Evolutionary conservation across 2,329 filamentous ascomycete species (phyloP).

Genomic region (Didymella pomorum): DNA sequence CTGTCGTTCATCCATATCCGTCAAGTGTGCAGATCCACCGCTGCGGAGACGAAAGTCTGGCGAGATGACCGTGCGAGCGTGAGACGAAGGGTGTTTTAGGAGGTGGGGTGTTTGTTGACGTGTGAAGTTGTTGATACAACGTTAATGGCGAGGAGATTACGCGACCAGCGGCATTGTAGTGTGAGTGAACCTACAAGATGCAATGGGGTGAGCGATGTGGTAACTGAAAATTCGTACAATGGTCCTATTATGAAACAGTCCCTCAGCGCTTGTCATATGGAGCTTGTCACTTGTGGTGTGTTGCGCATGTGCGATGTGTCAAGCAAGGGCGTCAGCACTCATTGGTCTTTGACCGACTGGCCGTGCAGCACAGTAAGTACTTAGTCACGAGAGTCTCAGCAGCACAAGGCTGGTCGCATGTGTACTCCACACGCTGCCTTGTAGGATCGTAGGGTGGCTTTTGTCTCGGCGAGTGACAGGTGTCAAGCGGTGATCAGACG

Average conservation of each 20-base stretch:
- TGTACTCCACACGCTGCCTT: not conserved
- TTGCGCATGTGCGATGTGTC: not conserved
- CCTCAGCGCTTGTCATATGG: conserved; percentile 1
- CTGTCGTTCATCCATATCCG: not conserved
- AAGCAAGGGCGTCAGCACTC: not conserved
- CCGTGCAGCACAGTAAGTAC: too few species aligned
- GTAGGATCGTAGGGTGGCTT: conserved; percentile 10
- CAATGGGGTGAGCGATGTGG: too few species aligned
- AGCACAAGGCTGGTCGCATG: not conserved
- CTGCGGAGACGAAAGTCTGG: not conserved
- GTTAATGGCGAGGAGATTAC: not conserved
- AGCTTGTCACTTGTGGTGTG: not conserved
- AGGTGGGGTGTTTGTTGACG: not conserved
- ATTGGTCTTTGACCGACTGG: too few species aligned
- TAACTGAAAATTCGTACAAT: not conserved
- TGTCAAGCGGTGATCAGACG: conserved; percentile 4
- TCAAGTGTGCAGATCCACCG: not conserved
- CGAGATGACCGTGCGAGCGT: not conserved
- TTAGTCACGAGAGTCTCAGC: not conserved
- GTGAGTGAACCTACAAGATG: not conserved
- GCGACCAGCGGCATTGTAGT: not conserved
- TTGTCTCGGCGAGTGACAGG: conserved; percentile 9
- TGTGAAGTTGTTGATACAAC: not conserved
- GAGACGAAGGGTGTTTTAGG: not conserved
- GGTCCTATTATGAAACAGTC: not conserved